Evolutionary conservation across 805 yeast genomes (phyloP).

Genomic region (Sugiyamaella valdiviana): DNA sequence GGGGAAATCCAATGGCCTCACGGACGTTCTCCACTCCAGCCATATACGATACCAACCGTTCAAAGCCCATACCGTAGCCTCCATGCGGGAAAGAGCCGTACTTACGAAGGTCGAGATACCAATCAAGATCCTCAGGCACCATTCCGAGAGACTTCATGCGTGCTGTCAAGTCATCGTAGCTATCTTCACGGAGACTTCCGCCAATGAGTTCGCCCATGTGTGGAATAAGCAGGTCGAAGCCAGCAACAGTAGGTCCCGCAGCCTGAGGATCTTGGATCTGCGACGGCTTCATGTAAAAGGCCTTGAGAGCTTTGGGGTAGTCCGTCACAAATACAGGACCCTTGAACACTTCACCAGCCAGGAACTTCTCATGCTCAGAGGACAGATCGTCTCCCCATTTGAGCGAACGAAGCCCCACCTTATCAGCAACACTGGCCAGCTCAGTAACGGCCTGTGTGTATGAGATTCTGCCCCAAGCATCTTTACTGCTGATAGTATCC

Average conservation of each 20-base stretch:
- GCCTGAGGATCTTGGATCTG: not conserved
- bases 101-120: constrained; percentile 73
- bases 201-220: constrained; percentile 92
- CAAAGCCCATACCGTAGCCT: constrained; percentile 95
- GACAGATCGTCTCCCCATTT: constrained; percentile 67
- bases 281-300: constrained; percentile 82
- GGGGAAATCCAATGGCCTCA: constrained; percentile 83
- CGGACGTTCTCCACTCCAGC: constrained; percentile 71
- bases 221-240: constrained; percentile 85
- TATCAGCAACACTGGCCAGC: constrained; percentile 27
- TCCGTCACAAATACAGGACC: constrained; percentile 85
- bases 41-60: constrained; percentile 69
- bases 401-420: constrained; percentile 5
- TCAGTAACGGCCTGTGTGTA: constrained; percentile 69
- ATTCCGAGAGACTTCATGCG: constrained; percentile 52
- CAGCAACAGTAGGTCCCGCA: constrained; percentile 57
- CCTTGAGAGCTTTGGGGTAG: constrained; percentile 73
- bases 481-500: constrained; percentile 40
- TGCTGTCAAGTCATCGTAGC: constrained; percentile 39
- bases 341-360: constrained; percentile 60
- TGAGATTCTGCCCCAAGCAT: constrained; percentile 62
- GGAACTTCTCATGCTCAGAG: constrained; percentile 87
- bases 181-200: constrained; percentile 86
- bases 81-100: constrained; percentile 91
- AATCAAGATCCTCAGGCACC: constrained; percentile 51